These are phyloP conservation scores for Scheffersomyces quercinus DNA, from an alignment of 1,139 yeast genomes.

Conservation along the genomic window DNA sequence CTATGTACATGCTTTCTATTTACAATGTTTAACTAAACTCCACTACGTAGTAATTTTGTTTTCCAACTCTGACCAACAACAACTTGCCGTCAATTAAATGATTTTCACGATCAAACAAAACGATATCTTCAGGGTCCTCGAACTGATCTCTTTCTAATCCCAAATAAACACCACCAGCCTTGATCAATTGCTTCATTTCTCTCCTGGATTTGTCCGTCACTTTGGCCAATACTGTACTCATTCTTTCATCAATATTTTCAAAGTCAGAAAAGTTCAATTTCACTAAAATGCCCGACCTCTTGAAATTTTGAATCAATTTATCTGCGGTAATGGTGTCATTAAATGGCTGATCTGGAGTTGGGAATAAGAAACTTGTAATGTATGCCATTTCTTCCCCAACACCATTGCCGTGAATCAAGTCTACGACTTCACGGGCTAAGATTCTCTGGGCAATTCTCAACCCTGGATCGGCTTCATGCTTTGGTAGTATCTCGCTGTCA, in stretches of 20 bases:
- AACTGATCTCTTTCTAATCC: constrained; percentile 65
- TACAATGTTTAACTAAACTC: constrained; percentile 27
- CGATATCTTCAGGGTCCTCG: constrained; percentile 49
- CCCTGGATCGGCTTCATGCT: constrained; percentile 62
- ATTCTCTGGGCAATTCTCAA: constrained; percentile 69
- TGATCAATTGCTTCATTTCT: constrained; percentile 65
- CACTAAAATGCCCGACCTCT: constrained; percentile 59
- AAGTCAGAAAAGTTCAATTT: constrained; percentile 36
- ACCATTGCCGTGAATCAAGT: constrained; percentile 82
- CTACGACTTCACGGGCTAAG: constrained; percentile 83
- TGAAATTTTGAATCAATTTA: constrained; percentile 59
- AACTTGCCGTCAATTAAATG: constrained; percentile 62
- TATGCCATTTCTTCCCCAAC: constrained; percentile 65
- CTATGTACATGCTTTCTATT: background rate
- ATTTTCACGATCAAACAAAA: constrained; percentile 43
- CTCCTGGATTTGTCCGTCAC: constrained; percentile 41
- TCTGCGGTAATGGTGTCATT: constrained; percentile 50
- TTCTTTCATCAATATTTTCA: constrained; percentile 31
- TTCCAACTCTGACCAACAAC: constrained; percentile 73
- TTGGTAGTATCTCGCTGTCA: constrained; percentile 44
- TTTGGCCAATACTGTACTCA: constrained; percentile 41
- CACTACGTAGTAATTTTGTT: constrained; percentile 61
- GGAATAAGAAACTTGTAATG: constrained; percentile 66
- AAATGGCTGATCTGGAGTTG: constrained; percentile 53
- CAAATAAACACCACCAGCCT: constrained; percentile 72